These are phyloP conservation scores for Lachancea kluyveri DNA, from an alignment of 805 yeast genomes.

Conservation along the genomic window DNA sequence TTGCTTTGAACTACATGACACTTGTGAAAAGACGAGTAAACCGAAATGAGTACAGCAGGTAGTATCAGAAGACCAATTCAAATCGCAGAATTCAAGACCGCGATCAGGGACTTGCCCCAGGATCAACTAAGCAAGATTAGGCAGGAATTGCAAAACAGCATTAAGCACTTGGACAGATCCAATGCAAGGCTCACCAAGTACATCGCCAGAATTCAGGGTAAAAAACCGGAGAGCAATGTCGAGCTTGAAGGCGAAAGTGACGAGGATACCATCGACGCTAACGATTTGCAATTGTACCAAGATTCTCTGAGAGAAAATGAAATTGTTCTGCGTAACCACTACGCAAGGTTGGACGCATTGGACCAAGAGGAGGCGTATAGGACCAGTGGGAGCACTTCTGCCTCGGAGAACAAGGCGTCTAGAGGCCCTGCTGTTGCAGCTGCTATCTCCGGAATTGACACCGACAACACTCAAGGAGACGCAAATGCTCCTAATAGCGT, in stretches of 20 bases:
- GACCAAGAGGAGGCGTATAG: constrained; percentile 43
- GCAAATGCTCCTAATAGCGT: constrained; percentile 33
- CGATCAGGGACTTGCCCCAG: constrained; percentile 48
- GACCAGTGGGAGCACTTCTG: constrained; percentile 17
- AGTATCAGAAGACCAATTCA: constrained; percentile 34
- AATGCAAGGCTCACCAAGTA: constrained; percentile 43
- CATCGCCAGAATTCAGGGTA: constrained; percentile 31
- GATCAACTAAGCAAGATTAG: constrained; percentile 34
- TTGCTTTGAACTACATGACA: too few species aligned
- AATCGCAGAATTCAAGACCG: constrained; percentile 42
- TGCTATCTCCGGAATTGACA: constrained; percentile 28
- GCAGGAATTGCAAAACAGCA: constrained; percentile 35
- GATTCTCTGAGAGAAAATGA: constrained; percentile 55
- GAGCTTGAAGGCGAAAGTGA: constrained; percentile 21
- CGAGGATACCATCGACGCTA: constrained; percentile 29
- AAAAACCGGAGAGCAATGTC: constrained; percentile 11
- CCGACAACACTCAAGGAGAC: constrained; percentile 34
- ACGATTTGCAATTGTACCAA: constrained; percentile 44
- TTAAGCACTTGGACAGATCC: constrained; percentile 44
- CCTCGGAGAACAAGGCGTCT: constrained; percentile 2
- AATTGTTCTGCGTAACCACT: constrained; percentile 46
- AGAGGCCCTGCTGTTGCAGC: neutral
- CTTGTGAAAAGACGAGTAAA: too few species aligned
- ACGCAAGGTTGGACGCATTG: constrained; percentile 38
- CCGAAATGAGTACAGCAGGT: constrained; percentile 8